These are phyloP conservation scores for Ajuga chamaepitys DNA, from an alignment of 257 asterid species.

Conservation along the genomic window DNA sequence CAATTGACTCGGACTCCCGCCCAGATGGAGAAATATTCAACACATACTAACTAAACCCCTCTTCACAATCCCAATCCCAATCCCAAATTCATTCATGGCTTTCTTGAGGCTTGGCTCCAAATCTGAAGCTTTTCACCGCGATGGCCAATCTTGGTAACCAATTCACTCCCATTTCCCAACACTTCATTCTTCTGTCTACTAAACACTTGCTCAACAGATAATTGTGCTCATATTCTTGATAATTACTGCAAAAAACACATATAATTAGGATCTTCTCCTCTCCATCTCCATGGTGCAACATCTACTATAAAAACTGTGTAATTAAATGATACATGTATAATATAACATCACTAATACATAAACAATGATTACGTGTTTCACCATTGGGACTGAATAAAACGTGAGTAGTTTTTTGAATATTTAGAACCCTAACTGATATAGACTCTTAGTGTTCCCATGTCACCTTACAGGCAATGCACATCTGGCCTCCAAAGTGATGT, in stretches of 20 bases:
- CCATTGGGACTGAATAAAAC: no score
- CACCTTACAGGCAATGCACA: conserved; percentile 50
- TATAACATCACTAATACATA: no score
- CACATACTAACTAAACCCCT: conserved; percentile 2
- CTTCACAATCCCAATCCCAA: background rate
- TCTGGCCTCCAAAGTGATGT: conserved; percentile 83
- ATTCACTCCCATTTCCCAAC: background rate
- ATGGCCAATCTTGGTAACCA: conserved; percentile 66
- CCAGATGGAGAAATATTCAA: conserved; percentile 11
- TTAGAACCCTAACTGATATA: no score
- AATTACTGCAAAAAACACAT: no score
- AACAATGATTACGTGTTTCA: no score
- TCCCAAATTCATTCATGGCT: conserved; percentile 37
- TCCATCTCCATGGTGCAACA: no score
- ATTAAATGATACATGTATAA: no score
- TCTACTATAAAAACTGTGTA: no score
- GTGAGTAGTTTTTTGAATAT: no score
- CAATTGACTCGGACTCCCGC: conserved; percentile 38
- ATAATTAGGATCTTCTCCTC: no score
- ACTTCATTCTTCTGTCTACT: background rate
- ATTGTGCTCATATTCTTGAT: no score
- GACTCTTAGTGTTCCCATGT: background rate
- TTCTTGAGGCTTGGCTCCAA: conserved; percentile 77
- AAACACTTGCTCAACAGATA: background rate
- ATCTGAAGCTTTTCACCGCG: conserved; percentile 69